A percentile compares a stretch with the other conserved stretches of the same genome.
Evolutionary conservation across 192 early-diverging fungal species (phyloP).

Genomic region (Geosiphon pyriformis): DNA sequence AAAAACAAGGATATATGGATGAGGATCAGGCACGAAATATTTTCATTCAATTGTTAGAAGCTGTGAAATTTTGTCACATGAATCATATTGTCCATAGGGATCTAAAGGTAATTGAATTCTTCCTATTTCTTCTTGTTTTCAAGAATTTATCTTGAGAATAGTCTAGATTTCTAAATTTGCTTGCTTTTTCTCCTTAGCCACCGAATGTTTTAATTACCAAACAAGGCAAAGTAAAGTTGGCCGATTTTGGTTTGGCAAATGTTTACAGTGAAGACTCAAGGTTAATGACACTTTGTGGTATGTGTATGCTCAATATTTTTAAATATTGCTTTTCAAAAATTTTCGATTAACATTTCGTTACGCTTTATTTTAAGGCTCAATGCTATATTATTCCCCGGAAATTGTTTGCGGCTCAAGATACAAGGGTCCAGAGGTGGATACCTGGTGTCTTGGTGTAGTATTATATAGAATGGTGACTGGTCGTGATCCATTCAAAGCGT

Average conservation of each 20-base stretch:
- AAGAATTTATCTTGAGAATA: not conserved
- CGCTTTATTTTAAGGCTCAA: too few species aligned
- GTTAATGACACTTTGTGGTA: conserved; percentile 85
- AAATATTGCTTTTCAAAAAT: conserved; percentile 32
- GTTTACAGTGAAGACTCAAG: conserved; percentile 59
- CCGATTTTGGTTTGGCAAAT: conserved; percentile 92
- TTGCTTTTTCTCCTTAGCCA: too few species aligned
- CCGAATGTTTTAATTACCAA: conserved; percentile 78
- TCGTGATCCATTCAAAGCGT: conserved; percentile 46
- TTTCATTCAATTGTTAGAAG: conserved; percentile 77
- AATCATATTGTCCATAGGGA: conserved; percentile 79
- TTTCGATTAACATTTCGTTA: too few species aligned
- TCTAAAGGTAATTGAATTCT: conserved; percentile 68
- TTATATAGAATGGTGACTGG: conserved; percentile 76
- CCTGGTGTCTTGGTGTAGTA: conserved; percentile 91
- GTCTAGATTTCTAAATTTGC: too few species aligned
- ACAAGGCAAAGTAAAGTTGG: conserved; percentile 70
- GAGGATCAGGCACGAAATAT: conserved; percentile 84
- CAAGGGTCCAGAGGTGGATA: conserved; percentile 89
- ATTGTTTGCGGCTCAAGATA: conserved; percentile 89
- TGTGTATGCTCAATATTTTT: conserved; percentile 17
- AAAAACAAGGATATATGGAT: conserved; percentile 65
- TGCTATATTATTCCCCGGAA: conserved; percentile 86
- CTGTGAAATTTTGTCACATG: conserved; percentile 68
- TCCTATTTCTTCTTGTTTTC: not conserved